phyloP scores from a whole-genome alignment of 495 filamentous ascomycete genomes.

The Hypoxylon fuscum region DNA sequence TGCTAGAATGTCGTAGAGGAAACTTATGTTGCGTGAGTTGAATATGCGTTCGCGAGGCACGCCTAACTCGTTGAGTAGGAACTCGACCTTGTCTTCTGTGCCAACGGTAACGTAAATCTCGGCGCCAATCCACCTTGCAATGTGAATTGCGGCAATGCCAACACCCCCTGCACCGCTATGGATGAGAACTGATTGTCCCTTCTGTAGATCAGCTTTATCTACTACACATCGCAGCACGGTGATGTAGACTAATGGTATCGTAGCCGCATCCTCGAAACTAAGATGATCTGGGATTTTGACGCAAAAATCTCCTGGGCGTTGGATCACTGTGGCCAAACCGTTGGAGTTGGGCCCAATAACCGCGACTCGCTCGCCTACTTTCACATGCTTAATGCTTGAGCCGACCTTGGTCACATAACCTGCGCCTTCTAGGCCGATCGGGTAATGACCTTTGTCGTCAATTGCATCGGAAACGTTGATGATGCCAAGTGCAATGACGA shows the following conservation, averaged over 20 bases:
- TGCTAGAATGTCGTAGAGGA: too few species aligned
- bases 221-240: slow-evolving; percentile 60
- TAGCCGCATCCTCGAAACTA: slow-evolving; percentile 57
- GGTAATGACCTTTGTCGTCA: background rate
- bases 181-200: slow-evolving; percentile 42
- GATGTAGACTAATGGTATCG: slow-evolving; percentile 60
- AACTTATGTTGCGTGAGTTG: slow-evolving; percentile 54
- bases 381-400: background rate
- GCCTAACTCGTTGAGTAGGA: slow-evolving; percentile 67
- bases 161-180: slow-evolving; percentile 62
- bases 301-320: background rate
- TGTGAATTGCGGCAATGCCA: slow-evolving; percentile 63
- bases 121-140: slow-evolving; percentile 57
- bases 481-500: background rate
- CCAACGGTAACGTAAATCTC: too few species aligned
- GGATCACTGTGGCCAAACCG: background rate
- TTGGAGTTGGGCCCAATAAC: background rate
- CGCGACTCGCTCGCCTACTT: background rate
- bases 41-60: slow-evolving; percentile 69
- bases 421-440: background rate
- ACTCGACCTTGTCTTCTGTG: slow-evolving; percentile 72
- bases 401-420: background rate
- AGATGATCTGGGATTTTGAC: slow-evolving; percentile 56
- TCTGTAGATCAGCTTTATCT: slow-evolving; percentile 37
- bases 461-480: background rate